These are phyloP conservation scores for Postia placenta DNA, from an alignment of 768 basidiomycete species.

Conservation along the genomic window DNA sequence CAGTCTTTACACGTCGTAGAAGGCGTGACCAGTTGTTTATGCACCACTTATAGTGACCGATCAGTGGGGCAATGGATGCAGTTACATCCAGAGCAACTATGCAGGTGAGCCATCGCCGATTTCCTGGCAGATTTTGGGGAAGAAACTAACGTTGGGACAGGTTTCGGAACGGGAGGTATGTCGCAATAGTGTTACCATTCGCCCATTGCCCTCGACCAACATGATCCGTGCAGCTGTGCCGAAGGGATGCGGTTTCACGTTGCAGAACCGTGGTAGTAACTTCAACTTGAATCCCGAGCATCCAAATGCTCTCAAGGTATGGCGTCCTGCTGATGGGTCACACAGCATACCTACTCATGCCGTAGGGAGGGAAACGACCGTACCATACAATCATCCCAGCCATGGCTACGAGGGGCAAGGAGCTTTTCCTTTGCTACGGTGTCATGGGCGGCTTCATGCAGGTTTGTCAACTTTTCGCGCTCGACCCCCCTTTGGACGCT, in stretches of 20 bases:
- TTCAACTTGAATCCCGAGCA: conserved; percentile 79
- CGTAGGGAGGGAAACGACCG: conserved; percentile 73
- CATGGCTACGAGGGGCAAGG: conserved; percentile 68
- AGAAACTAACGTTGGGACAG: no score
- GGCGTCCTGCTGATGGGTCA: background rate
- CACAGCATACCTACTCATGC: background rate
- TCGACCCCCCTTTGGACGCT: background rate
- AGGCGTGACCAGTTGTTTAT: background rate
- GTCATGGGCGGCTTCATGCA: conserved; percentile 95
- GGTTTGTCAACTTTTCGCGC: conserved; percentile 26
- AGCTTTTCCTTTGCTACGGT: conserved; percentile 84
- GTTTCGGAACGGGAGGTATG: conserved; percentile 85
- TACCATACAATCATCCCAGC: conserved; percentile 96
- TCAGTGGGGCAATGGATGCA: conserved; percentile 87
- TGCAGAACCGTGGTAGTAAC: conserved; percentile 89
- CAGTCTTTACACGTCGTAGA: background rate
- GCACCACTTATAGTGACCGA: conserved; percentile 54
- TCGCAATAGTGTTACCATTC: background rate
- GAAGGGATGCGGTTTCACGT: conserved; percentile 90
- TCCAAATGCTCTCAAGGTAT: conserved; percentile 76
- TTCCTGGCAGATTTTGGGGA: no score
- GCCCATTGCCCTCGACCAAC: background rate
- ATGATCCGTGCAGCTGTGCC: conserved; percentile 58
- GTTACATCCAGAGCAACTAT: conserved; percentile 86
- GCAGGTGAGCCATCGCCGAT: conserved; percentile 61